phyloP scores from a whole-genome alignment of 768 basidiomycete species.

The Pisolithus tinctorius region DNA sequence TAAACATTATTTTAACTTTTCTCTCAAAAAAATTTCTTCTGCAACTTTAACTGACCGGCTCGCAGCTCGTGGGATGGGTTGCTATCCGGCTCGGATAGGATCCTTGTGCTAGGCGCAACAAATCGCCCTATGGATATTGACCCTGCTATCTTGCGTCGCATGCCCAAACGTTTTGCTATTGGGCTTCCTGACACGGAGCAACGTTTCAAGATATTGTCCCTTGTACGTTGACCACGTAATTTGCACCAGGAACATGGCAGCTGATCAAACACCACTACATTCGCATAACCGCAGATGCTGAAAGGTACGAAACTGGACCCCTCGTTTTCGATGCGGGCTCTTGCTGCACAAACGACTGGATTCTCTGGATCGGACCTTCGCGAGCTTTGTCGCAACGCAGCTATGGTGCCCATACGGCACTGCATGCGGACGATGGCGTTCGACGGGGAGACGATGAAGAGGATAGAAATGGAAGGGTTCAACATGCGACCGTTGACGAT shows the following conservation, averaged over 20 bases:
- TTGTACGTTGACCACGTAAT: conserved; percentile 41
- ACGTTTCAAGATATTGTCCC: conserved; percentile 71
- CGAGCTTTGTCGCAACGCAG: conserved; percentile 89
- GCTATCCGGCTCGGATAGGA: conserved; percentile 70
- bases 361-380: conserved; percentile 86
- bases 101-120: conserved; percentile 90
- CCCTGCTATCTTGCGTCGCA: conserved; percentile 81
- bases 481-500: conserved; percentile 65
- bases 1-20: too few species aligned
- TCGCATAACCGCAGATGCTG: conserved; percentile 59
- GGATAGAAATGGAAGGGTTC: conserved; percentile 49
- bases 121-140: conserved; percentile 94
- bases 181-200: conserved; percentile 73
- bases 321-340: conserved; percentile 49
- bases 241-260: neutral
- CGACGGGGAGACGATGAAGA: conserved; percentile 44
- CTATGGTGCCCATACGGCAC: conserved; percentile 88
- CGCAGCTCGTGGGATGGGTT: conserved; percentile 91
- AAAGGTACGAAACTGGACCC: conserved; percentile 64
- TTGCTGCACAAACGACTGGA: conserved; percentile 68
- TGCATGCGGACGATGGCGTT: conserved; percentile 52
- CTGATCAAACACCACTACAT: neutral
- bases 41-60: neutral
- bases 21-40: too few species aligned
- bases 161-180: conserved; percentile 95